Evolutionary conservation across 1,284 basidiomycete genomes (phyloP).

Genomic region (Rhodotorula glutinis): DNA sequence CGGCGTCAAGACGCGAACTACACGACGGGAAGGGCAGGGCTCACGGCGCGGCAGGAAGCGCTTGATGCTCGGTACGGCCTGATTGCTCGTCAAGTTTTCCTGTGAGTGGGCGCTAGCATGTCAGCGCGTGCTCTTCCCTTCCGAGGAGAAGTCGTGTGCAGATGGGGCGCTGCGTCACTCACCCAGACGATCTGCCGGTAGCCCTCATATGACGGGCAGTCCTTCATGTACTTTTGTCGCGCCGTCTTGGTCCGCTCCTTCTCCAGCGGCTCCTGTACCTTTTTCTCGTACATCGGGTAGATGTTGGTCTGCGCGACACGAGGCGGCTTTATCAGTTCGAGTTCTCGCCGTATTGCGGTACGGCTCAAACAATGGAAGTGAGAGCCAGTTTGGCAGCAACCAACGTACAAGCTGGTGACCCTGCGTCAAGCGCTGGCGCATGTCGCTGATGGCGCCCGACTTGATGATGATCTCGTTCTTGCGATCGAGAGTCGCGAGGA

Average conservation of each 20-base stretch:
- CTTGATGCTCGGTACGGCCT: slow-evolving; percentile 31
- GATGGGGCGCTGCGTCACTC: neutral
- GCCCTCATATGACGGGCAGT: slow-evolving; percentile 6
- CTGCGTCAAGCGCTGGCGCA: slow-evolving; percentile 17
- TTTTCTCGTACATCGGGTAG: slow-evolving; percentile 15
- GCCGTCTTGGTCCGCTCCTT: slow-evolving; percentile 12
- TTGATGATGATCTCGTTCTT: slow-evolving; percentile 14
- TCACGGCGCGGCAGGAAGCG: slow-evolving; percentile 31
- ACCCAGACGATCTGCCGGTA: slow-evolving; percentile 29
- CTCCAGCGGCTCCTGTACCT: neutral
- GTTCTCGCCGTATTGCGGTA: neutral
- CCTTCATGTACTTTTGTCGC: slow-evolving; percentile 23
- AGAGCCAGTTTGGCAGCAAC: neutral
- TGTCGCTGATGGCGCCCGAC: slow-evolving; percentile 6
- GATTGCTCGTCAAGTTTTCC: slow-evolving; percentile 23
- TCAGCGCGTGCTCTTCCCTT: too few species aligned
- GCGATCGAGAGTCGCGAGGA: slow-evolving; percentile 16
- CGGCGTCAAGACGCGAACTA: neutral
- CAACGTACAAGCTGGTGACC: slow-evolving; percentile 30
- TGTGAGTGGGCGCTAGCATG: neutral
- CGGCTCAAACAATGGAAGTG: neutral
- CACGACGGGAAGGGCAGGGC: neutral
- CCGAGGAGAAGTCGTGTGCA: neutral
- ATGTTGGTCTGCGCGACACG: slow-evolving; percentile 21
- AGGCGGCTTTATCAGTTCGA: neutral